Evolutionary conservation across 148 eudicot species (phyloP), one percentile per base, ranked within the genome.

Genomic region (Simmondsia chinensis): DNA sequence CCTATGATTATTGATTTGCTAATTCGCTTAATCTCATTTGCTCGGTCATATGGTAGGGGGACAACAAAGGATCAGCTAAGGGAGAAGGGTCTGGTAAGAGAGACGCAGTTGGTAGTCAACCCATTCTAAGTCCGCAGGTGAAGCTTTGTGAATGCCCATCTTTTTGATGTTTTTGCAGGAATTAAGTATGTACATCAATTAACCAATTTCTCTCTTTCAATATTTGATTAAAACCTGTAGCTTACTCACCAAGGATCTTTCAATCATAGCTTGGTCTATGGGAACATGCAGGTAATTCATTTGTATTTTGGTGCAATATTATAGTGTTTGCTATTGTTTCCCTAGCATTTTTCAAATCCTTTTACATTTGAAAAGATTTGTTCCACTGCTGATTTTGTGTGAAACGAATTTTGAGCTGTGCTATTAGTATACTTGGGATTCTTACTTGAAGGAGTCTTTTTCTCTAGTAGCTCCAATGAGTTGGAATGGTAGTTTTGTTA

Each of bases 181-280:
- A 17, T 37, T 22, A 11, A 25, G 29, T 19, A 15, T n/a, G 12
- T 27, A 9, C 11, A 17, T 28, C 4, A 13, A 49, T 34, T 49
- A 17, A 35, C 26, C 5, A 11, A 33, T 41, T 35, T 50, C n/a
- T n/a, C n/a, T n/a, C n/a, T n/a, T n/a, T n/a, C n/a, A n/a, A n/a
- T n/a, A n/a, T n/a, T n/a, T n/a, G n/a, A n/a, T n/a, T n/a, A n/a
- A n/a, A n/a, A n/a, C n/a, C n/a, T 31, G 19, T 82, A 87, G 96
- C 80, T 79, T 70, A 59, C 76, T 59, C 96, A 82, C 48, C 96
- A 86, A 53, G 81, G 82, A 20, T 82, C 96, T 33, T 86, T 68
- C 48, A 60, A 78, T 32, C 96, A 82, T 54, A 77, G 64, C 33
- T 49, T 78, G 65, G 76, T 40, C 50, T 86, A 86, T 43, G 93